phyloP scores from a whole-genome alignment of 1,284 basidiomycete genomes.

The Inonotus obliquus region DNA sequence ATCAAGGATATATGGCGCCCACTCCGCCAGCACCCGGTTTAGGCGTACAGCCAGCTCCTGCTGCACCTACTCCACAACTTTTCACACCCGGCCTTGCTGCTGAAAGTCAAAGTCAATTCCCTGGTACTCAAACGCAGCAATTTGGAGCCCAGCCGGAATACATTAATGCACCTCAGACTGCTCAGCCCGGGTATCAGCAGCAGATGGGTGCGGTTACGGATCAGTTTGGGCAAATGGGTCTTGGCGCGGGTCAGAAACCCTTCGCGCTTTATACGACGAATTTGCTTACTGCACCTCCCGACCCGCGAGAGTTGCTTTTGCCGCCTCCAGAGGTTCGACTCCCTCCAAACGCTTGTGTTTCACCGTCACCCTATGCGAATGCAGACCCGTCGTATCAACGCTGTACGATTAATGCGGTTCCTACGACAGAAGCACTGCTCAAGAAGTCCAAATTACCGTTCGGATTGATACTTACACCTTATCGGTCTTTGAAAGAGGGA shows the following conservation, averaged over 20 bases:
- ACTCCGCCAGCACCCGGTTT: constrained; percentile 18
- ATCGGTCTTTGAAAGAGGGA: constrained; percentile 75
- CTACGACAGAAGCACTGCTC: constrained; percentile 88
- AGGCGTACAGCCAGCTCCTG: constrained; percentile 32
- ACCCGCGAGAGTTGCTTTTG: constrained; percentile 77
- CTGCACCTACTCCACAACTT: constrained; percentile 54
- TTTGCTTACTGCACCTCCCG: constrained; percentile 84
- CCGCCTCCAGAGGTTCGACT: constrained; percentile 88
- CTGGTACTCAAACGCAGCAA: constrained; percentile 43
- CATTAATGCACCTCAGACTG: constrained; percentile 41
- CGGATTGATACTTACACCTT: constrained; percentile 88
- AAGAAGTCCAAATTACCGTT: constrained; percentile 93
- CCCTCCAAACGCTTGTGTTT: constrained; percentile 79
- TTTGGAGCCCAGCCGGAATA: constrained; percentile 48
- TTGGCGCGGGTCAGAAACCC: constrained; percentile 61
- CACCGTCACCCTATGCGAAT: constrained; percentile 76
- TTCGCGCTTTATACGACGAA: constrained; percentile 80
- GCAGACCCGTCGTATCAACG: constrained; percentile 93
- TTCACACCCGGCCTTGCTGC: constrained; percentile 80
- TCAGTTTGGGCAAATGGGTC: constrained; percentile 86
- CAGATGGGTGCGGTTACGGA: constrained; percentile 65
- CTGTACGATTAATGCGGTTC: constrained; percentile 88
- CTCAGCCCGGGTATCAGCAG: constrained; percentile 21
- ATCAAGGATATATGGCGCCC: constrained; percentile 34
- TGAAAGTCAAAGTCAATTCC: constrained; percentile 63